Evolutionary conservation across 164 flowering plant species (phyloP).

Genomic region (Kingdonia uniflora): DNA sequence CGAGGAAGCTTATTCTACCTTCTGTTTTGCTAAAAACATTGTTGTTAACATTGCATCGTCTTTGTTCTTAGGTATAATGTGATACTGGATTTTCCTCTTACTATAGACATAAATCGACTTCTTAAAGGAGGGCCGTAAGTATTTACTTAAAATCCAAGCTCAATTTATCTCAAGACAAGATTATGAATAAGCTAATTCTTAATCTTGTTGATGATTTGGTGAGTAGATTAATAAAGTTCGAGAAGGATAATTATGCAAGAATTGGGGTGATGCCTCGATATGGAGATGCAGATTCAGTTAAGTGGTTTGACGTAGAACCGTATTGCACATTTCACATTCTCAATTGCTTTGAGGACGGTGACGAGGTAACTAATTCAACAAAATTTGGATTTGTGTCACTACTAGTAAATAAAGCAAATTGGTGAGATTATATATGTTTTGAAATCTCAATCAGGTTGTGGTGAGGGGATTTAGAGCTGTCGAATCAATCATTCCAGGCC

Average conservation of each 20-base stretch:
- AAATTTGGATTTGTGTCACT: background rate
- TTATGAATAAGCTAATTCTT: no score
- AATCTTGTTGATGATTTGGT: background rate
- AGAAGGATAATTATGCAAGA: conserved; percentile 40
- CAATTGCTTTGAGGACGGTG: conserved; percentile 48
- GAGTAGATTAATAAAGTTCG: conserved; percentile 37
- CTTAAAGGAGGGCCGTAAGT: conserved; percentile 53
- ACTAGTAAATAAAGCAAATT: background rate
- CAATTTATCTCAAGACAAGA: no score
- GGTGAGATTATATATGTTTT: background rate
- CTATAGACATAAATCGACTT: conserved; percentile 36
- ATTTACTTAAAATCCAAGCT: background rate
- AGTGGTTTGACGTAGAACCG: conserved; percentile 53
- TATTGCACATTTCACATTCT: conserved; percentile 45
- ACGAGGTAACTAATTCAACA: conserved; percentile 32
- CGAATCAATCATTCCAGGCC: conserved; percentile 51
- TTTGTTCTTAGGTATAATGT: conserved; percentile 44
- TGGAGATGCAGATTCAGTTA: conserved; percentile 39
- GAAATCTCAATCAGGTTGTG: conserved; percentile 31
- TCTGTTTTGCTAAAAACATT: no score
- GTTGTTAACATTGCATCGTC: no score
- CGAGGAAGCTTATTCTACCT: no score
- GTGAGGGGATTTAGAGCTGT: conserved; percentile 50
- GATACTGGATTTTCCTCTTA: conserved; percentile 45
- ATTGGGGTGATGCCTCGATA: conserved; percentile 65